phyloP scores from a whole-genome alignment of 78 protist species.

The Guillardia theta region DNA sequence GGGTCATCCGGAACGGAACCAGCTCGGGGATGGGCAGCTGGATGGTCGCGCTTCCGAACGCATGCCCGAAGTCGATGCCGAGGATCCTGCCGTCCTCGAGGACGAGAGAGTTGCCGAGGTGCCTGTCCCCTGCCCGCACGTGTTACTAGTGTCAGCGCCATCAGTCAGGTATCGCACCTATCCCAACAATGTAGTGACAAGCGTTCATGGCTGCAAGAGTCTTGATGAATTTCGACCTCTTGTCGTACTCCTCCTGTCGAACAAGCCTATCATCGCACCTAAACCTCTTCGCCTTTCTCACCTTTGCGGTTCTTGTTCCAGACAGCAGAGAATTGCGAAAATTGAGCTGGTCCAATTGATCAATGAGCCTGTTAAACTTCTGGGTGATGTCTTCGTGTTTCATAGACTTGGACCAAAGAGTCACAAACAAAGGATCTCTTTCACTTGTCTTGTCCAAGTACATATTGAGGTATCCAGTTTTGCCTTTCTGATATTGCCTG shows the following conservation, averaged over 20 bases:
- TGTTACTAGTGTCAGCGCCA: background rate
- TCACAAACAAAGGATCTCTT: too few relatives aligned
- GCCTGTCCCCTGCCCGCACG: background rate
- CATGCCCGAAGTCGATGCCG: slow-evolving; percentile 96
- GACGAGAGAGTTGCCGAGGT: slow-evolving; percentile 10
- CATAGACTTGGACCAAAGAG: too few relatives aligned
- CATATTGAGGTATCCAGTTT: too few relatives aligned
- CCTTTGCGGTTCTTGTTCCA: too few relatives aligned
- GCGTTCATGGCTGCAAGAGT: slow-evolving; percentile 72
- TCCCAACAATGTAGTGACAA: slow-evolving; percentile 76
- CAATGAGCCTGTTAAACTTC: too few relatives aligned
- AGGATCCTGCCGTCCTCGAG: slow-evolving; percentile 64
- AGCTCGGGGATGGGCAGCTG: slow-evolving; percentile 89
- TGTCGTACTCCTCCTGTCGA: slow-evolving; percentile 54
- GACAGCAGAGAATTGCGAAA: too few relatives aligned
- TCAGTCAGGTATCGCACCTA: slow-evolving; percentile 92
- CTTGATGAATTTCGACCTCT: slow-evolving; percentile 65
- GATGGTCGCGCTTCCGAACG: slow-evolving; percentile 90
- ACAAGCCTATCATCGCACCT: too few relatives aligned
- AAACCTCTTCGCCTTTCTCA: too few relatives aligned
- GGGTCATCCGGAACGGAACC: slow-evolving; percentile 90
- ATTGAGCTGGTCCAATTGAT: too few relatives aligned
- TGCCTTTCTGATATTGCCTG: too few relatives aligned
- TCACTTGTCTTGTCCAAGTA: too few relatives aligned
- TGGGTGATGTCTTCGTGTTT: too few relatives aligned